Conservation (phyloP, 177 flowering plant species). For the Vitis hybrid region DNA sequence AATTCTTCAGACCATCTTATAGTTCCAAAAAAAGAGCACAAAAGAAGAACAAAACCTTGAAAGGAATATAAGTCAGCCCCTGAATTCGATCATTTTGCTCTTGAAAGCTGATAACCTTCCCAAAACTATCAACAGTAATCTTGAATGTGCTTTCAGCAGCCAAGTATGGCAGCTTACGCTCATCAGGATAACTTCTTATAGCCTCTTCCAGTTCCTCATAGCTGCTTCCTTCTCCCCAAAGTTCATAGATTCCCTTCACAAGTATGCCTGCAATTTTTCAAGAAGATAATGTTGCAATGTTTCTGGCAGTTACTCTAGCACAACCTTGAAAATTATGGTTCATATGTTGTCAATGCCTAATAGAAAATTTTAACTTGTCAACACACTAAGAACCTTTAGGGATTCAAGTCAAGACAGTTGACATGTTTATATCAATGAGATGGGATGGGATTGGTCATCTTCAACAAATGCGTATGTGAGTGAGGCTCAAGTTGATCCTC, state of each 20-base stretch:
- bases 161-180: slow-evolving; percentile 71
- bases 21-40: background rate
- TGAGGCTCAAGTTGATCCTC: too few relatives aligned
- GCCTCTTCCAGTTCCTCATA: slow-evolving; percentile 83
- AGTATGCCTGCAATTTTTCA: slow-evolving; percentile 62
- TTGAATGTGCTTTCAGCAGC: slow-evolving; percentile 67
- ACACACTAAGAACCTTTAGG: too few relatives aligned
- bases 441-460: too few relatives aligned
- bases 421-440: too few relatives aligned
- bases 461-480: too few relatives aligned
- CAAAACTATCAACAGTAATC: slow-evolving; percentile 80
- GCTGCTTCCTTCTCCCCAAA: slow-evolving; percentile 93
- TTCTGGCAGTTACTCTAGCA: background rate
- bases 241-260: slow-evolving; percentile 92
- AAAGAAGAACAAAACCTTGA: slow-evolving; percentile 54
- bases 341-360: too few relatives aligned
- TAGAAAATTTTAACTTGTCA: too few relatives aligned
- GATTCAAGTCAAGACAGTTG: too few relatives aligned
- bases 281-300: too few relatives aligned
- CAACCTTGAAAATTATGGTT: background rate
- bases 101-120: slow-evolving; percentile 64
- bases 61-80: slow-evolving; percentile 67
- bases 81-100: slow-evolving; percentile 74
- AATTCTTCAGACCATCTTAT: background rate
- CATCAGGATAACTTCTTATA: slow-evolving; percentile 69